phyloP scores from a whole-genome alignment of 768 basidiomycete species.

The Leccinum broughii region DNA sequence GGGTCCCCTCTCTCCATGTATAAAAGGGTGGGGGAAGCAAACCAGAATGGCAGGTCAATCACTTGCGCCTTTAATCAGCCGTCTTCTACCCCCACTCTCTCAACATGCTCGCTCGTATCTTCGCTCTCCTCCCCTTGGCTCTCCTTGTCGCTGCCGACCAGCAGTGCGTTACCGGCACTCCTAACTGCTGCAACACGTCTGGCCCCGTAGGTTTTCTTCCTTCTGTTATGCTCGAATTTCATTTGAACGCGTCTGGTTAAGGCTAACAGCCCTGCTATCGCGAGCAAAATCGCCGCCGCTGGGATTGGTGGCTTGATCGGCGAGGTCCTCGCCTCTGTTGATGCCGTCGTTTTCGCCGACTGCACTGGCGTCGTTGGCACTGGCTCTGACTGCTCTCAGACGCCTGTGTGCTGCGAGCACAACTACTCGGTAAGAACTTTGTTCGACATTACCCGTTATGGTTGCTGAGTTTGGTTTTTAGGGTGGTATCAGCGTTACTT shows the following conservation, averaged over 20 bases:
- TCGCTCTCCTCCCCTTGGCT: slow-evolving; percentile 20
- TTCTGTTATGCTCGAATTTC: not conserved
- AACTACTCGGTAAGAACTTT: too few species aligned
- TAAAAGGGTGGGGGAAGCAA: not conserved
- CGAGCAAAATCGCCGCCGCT: not conserved
- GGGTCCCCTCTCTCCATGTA: not conserved
- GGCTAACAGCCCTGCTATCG: too few species aligned
- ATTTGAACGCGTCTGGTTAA: not conserved
- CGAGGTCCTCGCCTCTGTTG: not conserved
- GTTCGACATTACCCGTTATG: too few species aligned
- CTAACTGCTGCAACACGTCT: slow-evolving; percentile 12
- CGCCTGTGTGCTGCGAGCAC: too few species aligned
- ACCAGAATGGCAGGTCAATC: not conserved
- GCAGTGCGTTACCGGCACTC: slow-evolving; percentile 13
- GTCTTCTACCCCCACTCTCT: not conserved
- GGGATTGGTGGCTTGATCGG: fast-evolving
- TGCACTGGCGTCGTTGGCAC: not conserved
- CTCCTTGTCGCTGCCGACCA: slow-evolving; percentile 12
- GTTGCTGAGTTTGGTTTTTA: too few species aligned
- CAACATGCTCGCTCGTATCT: slow-evolving; percentile 20
- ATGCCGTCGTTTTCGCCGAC: not conserved
- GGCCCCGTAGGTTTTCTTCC: slow-evolving; percentile 1
- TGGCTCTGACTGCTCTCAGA: too few species aligned
- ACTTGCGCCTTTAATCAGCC: not conserved
- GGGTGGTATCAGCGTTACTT: too few species aligned